These are phyloP conservation scores for Microsporum canis DNA, from an alignment of 2,329 filamentous ascomycete genomes.

Conservation along the genomic window DNA sequence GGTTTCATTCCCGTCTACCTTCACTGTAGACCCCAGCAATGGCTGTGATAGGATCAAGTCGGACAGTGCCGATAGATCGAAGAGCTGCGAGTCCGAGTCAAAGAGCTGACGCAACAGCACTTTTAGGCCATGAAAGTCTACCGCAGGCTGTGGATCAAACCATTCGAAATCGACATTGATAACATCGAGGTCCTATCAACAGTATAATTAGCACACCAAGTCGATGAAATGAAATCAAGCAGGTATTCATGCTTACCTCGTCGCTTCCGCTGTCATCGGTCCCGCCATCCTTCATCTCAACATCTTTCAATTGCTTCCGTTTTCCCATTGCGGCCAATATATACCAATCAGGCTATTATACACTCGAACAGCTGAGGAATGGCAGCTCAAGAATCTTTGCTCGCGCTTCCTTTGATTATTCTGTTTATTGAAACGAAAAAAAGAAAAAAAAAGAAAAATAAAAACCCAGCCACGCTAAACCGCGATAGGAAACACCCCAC, in stretches of 20 bases:
- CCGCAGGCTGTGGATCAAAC: slow-evolving; percentile 82
- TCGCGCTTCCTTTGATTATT: background rate
- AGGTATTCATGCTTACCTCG: slow-evolving; percentile 22
- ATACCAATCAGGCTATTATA: background rate
- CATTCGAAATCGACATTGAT: slow-evolving; percentile 97
- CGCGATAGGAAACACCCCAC: slow-evolving; percentile 6
- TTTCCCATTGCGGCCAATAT: slow-evolving; percentile 36
- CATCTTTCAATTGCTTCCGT: slow-evolving; percentile 39
- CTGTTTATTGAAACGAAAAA: background rate
- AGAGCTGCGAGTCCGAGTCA: slow-evolving; percentile 72
- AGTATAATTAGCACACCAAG: background rate
- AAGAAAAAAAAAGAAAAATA: background rate
- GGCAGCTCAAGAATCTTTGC: background rate
- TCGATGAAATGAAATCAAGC: background rate
- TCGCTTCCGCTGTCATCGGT: slow-evolving; percentile 31
- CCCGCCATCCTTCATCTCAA: slow-evolving; percentile 33
- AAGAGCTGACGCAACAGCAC: slow-evolving; percentile 81
- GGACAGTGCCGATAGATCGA: slow-evolving; percentile 76
- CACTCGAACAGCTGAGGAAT: background rate
- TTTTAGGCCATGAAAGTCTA: slow-evolving; percentile 94
- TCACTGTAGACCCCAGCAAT: slow-evolving; percentile 84
- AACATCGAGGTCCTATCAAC: slow-evolving; percentile 66
- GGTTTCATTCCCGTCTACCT: slow-evolving; percentile 86
- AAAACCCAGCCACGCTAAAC: slow-evolving; percentile 5
- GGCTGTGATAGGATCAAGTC: slow-evolving; percentile 81